Evolutionary conservation across 208 protist species (phyloP), one percentile per base, ranked within the genome.

Genomic region (Trypanosoma vivax): DNA sequence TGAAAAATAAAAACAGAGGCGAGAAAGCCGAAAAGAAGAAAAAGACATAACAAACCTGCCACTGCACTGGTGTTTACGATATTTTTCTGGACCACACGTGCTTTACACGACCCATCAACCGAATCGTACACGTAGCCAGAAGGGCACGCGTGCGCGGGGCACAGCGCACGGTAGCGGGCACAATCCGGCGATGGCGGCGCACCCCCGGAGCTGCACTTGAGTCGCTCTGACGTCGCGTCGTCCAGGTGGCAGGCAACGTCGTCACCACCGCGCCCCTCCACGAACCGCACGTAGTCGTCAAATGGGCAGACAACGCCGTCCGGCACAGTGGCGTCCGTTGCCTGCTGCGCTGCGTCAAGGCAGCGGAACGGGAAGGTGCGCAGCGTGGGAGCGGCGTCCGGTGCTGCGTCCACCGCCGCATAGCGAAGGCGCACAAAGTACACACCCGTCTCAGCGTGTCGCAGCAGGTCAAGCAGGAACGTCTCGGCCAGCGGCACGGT

Each of bases 361-460:
- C 56, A 62, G 16, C 56, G 56, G 56, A 62, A 62, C 28, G 56
- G 45, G 19, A 62, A 62, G 30, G 19, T 27, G 31, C 45, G 40
- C 13, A 25, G 11, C 3, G 29, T 21, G 9, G 42, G 31, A 18
- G 42, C 34, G 1, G 5, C 46, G n/a, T 39, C 7, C 37, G 5
- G 16, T 4, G 28, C 39, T 5, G 7, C 7, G 2, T 14, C 45
- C 16, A 14, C 48, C 3, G 30, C 18, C 13, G 40, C 56, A 24
- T 53, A 53, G n/a, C 56, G 56, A n/a, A 53, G 34, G 2, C 56
- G 56, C 35, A 62, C 56, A 48, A 62, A 62, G 24, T 21, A 48
- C 6, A 38, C 56, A 10, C 24, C 1, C 25, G 47, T 62, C 28
- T 13, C 56, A 27, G 27, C 28, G n/a, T 62, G 45, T 9, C 47